Conservation (phyloP, 73 alveolate species). For the Tetrahymena thermophila region DNA sequence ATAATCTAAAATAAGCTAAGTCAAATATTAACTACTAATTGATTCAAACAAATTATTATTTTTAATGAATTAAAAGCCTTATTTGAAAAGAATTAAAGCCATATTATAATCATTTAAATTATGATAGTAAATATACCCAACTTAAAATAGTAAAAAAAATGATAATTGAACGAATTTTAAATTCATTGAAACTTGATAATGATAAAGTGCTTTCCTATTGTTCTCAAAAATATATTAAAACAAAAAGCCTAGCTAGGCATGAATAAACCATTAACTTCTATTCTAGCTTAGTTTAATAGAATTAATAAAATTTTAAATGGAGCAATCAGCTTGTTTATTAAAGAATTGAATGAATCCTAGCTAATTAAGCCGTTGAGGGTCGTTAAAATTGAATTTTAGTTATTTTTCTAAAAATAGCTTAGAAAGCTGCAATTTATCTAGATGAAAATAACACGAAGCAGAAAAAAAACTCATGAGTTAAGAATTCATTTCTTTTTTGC, state of each 20-base stretch:
- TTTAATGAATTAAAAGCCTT: not conserved
- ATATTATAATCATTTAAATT: not conserved
- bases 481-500: not conserved
- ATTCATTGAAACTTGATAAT: not conserved
- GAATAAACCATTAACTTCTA: not conserved
- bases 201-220: not conserved
- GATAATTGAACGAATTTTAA: not conserved
- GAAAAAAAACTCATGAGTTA: not conserved
- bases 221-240: not conserved
- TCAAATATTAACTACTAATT: not conserved
- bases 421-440: not conserved
- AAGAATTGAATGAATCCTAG: not conserved
- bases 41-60: not conserved
- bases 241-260: not conserved
- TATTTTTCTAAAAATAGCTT: not conserved
- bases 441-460: not conserved
- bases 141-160: not conserved
- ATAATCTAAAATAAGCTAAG: not conserved
- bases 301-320: not conserved
- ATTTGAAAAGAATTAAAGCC: not conserved
- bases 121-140: not conserved
- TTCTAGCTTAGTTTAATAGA: not conserved
- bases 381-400: not conserved
- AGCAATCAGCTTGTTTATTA: not conserved
- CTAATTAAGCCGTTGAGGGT: not conserved